These are phyloP conservation scores for Cucurbita argyrosperma DNA, from an alignment of 306 rosid genomes.

Conservation along the genomic window DNA sequence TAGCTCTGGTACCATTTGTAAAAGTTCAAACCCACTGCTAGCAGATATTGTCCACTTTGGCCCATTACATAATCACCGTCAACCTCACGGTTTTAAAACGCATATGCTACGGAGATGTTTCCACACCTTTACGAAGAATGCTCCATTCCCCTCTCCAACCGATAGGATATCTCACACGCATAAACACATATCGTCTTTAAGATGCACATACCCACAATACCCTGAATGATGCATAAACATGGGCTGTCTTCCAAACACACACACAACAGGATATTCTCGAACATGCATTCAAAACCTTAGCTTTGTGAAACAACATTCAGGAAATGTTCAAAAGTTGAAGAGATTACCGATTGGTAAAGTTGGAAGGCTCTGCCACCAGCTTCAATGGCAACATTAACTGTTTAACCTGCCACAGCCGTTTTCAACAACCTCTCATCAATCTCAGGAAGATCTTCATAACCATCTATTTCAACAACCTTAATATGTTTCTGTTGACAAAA, in stretches of 20 bases:
- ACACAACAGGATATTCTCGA: background rate
- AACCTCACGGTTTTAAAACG: too few species aligned
- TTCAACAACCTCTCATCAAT: constrained; percentile 61
- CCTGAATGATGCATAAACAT: background rate
- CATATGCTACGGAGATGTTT: too few species aligned
- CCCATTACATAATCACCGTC: too few species aligned
- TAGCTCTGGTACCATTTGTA: too few species aligned
- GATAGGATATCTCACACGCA: too few species aligned
- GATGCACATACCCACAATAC: background rate
- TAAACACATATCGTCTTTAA: too few species aligned
- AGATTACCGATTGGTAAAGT: constrained; percentile 53
- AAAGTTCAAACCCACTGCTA: too few species aligned
- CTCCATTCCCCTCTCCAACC: too few species aligned
- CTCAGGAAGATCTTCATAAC: constrained; percentile 62
- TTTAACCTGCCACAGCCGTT: constrained; percentile 70
- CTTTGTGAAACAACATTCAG: background rate
- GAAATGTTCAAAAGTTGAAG: background rate
- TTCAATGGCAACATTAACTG: constrained; percentile 82
- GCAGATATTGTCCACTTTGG: too few species aligned
- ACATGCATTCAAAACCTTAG: background rate
- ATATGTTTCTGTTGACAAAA: constrained; percentile 39
- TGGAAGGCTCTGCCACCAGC: constrained; percentile 92
- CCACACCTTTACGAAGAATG: too few species aligned
- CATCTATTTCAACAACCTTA: constrained; percentile 55
- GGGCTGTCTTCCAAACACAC: background rate